A percentile compares a stretch with the other conserved stretches of the same genome.
Evolutionary conservation across 176 grass and related monocot species (phyloP).

Genomic region (Poa pratensis): DNA sequence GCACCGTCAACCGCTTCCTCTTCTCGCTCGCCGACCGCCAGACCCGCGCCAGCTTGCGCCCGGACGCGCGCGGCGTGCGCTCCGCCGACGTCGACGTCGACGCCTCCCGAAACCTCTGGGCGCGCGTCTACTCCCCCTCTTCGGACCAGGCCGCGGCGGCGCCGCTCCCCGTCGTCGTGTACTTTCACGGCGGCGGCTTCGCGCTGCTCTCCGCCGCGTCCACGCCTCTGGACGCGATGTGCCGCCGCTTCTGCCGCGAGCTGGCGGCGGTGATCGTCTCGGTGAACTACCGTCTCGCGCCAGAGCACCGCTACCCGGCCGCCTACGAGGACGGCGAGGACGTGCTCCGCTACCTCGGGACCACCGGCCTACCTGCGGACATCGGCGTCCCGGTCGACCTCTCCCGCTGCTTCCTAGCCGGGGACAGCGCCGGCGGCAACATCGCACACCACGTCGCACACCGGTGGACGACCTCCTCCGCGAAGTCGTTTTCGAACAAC

Average conservation of each 20-base stretch:
- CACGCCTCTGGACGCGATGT: slow-evolving; percentile 39
- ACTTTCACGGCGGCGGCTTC: slow-evolving; percentile 75
- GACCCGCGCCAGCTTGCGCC: slow-evolving; percentile 17
- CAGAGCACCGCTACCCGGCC: slow-evolving; percentile 62
- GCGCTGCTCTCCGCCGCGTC: slow-evolving; percentile 51
- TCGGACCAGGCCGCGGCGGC: not conserved
- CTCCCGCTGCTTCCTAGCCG: slow-evolving; percentile 53
- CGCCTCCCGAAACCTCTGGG: slow-evolving; percentile 38
- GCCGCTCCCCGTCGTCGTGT: slow-evolving; percentile 49
- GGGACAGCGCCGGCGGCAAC: slow-evolving; percentile 80
- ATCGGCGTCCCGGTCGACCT: slow-evolving; percentile 45
- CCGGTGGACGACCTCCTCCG: slow-evolving; percentile 34
- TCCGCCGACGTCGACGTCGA: slow-evolving; percentile 52
- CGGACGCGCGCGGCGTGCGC: slow-evolving; percentile 41
- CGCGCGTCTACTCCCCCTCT: slow-evolving; percentile 45
- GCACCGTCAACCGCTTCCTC: slow-evolving; percentile 55
- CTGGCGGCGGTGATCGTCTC: slow-evolving; percentile 28
- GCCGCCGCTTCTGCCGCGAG: slow-evolving; percentile 53
- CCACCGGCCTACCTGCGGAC: not conserved
- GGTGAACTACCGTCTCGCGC: slow-evolving; percentile 68
- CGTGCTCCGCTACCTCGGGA: slow-evolving; percentile 47
- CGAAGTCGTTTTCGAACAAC: no score
- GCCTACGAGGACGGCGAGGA: slow-evolving; percentile 62
- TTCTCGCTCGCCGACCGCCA: slow-evolving; percentile 46
- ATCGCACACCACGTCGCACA: slow-evolving; percentile 67